Base-by-base conservation (phyloP, 2,329 filamentous ascomycete genomes). In the Emergomyces pasteurianus region DNA sequence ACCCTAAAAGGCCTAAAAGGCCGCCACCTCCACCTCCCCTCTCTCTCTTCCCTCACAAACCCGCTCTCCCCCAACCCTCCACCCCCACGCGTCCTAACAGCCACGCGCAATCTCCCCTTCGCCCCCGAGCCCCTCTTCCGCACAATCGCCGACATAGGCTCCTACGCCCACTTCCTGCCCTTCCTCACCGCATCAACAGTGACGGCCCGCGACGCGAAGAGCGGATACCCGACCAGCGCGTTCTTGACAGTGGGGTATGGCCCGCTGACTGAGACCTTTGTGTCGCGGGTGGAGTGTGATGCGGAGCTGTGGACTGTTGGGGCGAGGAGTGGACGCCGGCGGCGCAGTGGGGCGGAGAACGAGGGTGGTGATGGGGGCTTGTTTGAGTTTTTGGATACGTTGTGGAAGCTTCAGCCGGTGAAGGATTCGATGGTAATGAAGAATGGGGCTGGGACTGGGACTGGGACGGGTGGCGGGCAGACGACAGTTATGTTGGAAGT, bases 81-180 rank as follows among this genome's bases (percentile, higher is more conserved):
- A 28, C 75, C 81, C 65, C 78, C 79, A 68, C 89, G 92, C 70
- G 83, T 79, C 65, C 81, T 97, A 61, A 84, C 82, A 58, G 91
- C 90, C 12, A 80, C 81, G 23, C 88, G 90, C 63, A 87, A 81
- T 3, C 86, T 97, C 16, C 88, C 89, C 16, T 95, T 95, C 79
- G 77, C 86, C 0, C 79, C 85, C 38, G 69, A 75, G 4, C 79
- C 84, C 1, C 85, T 99, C 67, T 99, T 94, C 83, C 80, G 81
- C 66, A 82, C 96, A 60, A 92, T 99, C 73, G 86, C 91, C 76
- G 90, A 96, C 74, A 86, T 99, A 65, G 84, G 90, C 73, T 85
- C 84, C 64, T 99, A 99, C 82, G 79, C 82, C 43, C 73, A 79
- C 65, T 99, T 97, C 80, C 84, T 99, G n/a, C 94, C 94, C 12